phyloP scores from a whole-genome alignment of 768 basidiomycete genomes.

The Boletus tylopilopsis region DNA sequence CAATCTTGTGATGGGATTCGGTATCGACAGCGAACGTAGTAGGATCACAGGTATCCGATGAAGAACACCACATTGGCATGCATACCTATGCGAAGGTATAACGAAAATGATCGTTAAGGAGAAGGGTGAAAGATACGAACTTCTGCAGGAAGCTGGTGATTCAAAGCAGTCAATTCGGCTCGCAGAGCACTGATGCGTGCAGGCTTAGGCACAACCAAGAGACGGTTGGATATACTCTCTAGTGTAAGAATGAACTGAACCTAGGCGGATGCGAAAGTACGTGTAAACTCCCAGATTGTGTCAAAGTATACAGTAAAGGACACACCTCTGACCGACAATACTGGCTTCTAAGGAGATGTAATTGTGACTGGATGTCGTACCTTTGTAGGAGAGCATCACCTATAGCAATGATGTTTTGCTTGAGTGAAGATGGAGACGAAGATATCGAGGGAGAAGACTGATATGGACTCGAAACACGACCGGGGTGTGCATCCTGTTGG shows the following conservation, averaged over 20 bases:
- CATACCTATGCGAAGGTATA: conserved; percentile 52
- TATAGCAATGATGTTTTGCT: conserved; percentile 40
- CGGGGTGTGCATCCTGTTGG: conserved; percentile 49
- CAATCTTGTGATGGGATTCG: conserved; percentile 87
- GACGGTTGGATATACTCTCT: conserved; percentile 88
- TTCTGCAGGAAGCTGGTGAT: conserved; percentile 96
- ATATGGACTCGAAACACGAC: conserved; percentile 43
- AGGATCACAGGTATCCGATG: conserved; percentile 53
- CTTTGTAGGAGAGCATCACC: conserved; percentile 59
- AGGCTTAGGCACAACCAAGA: conserved; percentile 88
- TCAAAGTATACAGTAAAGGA: conserved; percentile 2
- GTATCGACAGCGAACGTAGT: conserved; percentile 32
- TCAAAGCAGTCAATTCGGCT: conserved; percentile 91
- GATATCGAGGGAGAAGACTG: conserved; percentile 73
- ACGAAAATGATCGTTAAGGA: background rate
- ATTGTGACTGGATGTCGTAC: conserved; percentile 66
- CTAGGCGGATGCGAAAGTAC: conserved; percentile 33
- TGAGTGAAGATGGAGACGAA: conserved; percentile 41
- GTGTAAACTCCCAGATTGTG: background rate
- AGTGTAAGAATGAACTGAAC: conserved; percentile 83
- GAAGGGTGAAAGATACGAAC: conserved; percentile 38
- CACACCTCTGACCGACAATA: conserved; percentile 85
- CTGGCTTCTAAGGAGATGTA: conserved; percentile 74
- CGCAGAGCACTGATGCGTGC: conserved; percentile 95
- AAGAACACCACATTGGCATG: conserved; percentile 84